Base-by-base conservation (phyloP, 2,329 filamentous ascomycete species). In the Beauveria australis region DNA sequence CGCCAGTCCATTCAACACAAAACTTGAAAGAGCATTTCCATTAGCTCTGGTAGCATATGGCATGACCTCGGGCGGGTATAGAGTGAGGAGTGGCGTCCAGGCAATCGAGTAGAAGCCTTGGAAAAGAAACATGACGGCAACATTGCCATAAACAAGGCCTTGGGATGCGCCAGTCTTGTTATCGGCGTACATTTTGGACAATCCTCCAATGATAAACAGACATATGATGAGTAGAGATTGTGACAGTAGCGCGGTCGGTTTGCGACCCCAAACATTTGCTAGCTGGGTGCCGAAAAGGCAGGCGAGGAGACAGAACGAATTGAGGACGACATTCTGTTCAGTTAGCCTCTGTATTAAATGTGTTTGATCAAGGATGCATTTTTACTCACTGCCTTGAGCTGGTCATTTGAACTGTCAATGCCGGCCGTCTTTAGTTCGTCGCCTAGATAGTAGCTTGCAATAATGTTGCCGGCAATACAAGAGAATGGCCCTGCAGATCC, bases 131-230 rank as follows among this genome's bases (percentile, higher is more conserved):
- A 70, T 70, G 33, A 67, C 63, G 9, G 69, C 71, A 7, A 72
- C 69, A 33, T 70, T 66, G 28, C 67, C 71, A 59, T 77, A 79
- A 24, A 77, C 71, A 19, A 67, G 69, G 62, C 76, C 70, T 10
- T 63, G 47, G 1, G 70, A 70, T 5, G 68, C 68, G 2, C 66
- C 64, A 12, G 66, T 57, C 6, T 67, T 66, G 47, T 72, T 53
- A 53, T 70, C 69, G 12, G 67, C 67, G 28, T 72, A 75, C 19
- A 68, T 64, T 63, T 81, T 81, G 5, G 78, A 76, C 4, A 84
- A 68, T 1, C 73, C 78, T 2, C 80, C 80, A 44, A 82, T 76
- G 57, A 82, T 71, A 64, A 82, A 82, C 1, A 83, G 73, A 44
- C 75, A 80, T 22, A 76, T 57, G 2, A 74, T 72, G 6, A 78